Evolutionary conservation across 2,329 filamentous ascomycete genomes (phyloP).

Genomic region (Pleoardoris graminearum): DNA sequence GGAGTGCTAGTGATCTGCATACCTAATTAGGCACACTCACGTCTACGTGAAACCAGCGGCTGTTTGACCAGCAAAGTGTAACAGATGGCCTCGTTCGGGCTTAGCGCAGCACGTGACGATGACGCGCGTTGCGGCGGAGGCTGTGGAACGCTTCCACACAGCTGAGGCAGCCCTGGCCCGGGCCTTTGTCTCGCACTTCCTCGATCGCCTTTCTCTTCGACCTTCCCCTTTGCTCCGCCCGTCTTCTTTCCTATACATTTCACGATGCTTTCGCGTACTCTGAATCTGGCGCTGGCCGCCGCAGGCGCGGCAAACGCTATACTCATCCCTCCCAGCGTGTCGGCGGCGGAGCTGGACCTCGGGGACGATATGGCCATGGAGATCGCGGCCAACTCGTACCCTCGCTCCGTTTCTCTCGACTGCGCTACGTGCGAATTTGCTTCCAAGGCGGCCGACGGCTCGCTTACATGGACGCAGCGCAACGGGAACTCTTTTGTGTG

Average conservation of each 20-base stretch:
- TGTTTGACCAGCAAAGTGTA: neutral
- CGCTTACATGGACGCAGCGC: constrained; percentile 33
- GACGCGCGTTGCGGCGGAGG: constrained; percentile 5
- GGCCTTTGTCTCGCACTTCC: constrained; percentile 2
- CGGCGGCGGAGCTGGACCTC: constrained; percentile 30
- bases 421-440: constrained; percentile 42
- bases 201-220: constrained; percentile 16
- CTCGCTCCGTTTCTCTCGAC: constrained; percentile 38
- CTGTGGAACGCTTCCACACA: neutral
- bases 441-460: constrained; percentile 21
- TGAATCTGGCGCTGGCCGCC: constrained; percentile 44
- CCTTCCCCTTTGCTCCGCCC: constrained; percentile 13
- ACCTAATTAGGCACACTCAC: neutral
- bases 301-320: constrained; percentile 33
- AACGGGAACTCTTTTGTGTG: constrained; percentile 43
- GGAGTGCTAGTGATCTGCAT: too few species aligned
- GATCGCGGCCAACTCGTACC: constrained; percentile 38
- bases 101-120: too few species aligned
- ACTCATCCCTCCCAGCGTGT: constrained; percentile 40
- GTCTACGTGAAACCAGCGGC: neutral
- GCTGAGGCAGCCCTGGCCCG: neutral
- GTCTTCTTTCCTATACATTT: constrained; percentile 17
- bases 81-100: neutral
- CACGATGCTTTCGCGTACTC: constrained; percentile 36
- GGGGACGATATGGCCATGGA: constrained; percentile 37